Percentiles rank a stretch among this genome's conserved stretches.
Evolutionary conservation across 2,329 filamentous ascomycete genomes (phyloP).

Genomic region (Paracoccidioides brasiliensis): DNA sequence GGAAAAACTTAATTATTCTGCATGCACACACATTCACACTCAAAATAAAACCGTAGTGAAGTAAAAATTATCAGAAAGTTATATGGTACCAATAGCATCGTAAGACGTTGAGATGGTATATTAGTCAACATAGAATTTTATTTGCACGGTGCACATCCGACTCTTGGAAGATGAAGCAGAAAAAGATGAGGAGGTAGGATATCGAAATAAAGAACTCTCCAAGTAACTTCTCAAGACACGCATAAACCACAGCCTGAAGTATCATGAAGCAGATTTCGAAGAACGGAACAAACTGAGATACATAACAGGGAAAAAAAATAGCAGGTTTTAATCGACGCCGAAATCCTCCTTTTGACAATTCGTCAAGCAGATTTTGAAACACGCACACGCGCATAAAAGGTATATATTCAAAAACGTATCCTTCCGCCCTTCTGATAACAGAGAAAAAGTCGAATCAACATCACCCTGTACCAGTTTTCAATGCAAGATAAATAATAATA

Average conservation of each 20-base stretch:
- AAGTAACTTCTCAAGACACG: background rate
- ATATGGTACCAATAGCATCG: no score
- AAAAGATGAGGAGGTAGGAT: background rate
- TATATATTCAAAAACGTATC: background rate
- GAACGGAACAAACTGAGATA: background rate
- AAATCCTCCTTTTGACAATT: background rate
- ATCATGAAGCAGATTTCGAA: background rate
- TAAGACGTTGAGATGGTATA: no score
- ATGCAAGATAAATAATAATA: background rate
- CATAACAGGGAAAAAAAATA: background rate
- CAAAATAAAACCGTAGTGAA: no score
- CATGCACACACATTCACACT: no score
- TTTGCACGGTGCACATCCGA: no score
- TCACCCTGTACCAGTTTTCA: background rate
- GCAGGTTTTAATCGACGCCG: background rate
- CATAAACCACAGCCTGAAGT: background rate
- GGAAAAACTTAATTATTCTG: no score
- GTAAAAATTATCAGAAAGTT: no score
- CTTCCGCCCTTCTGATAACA: background rate
- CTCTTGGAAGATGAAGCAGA: no score
- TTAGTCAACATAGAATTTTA: no score
- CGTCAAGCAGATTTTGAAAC: background rate
- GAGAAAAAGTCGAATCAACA: background rate
- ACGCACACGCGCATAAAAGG: background rate
- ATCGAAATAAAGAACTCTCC: background rate